Evolutionary conservation across 495 filamentous ascomycete genomes (phyloP).

Genomic region (Penicillium malachiteum): DNA sequence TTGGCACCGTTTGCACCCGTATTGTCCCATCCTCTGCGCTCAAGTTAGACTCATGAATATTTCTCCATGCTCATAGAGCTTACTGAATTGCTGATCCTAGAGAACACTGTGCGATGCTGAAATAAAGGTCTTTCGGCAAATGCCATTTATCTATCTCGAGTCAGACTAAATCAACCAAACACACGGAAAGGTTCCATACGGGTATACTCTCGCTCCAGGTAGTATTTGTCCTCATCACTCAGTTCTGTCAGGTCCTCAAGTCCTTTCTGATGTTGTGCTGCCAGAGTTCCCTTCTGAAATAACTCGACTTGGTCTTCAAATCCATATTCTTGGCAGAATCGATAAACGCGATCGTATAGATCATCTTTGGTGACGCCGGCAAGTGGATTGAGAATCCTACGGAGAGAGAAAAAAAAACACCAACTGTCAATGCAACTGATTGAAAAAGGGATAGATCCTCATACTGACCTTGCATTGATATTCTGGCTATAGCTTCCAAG

Average conservation of each 20-base stretch:
- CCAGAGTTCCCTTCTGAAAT: conserved; percentile 57
- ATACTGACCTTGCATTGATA: conserved; percentile 15
- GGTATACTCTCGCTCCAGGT: conserved; percentile 53
- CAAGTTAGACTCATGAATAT: neutral
- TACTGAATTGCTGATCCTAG: conserved; percentile 66
- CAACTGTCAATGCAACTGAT: neutral
- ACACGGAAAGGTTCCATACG: conserved; percentile 11
- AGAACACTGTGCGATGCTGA: conserved; percentile 65
- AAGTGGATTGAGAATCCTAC: conserved; percentile 59
- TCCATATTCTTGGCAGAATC: conserved; percentile 47
- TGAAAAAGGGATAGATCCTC: neutral
- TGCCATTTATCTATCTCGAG: conserved; percentile 52
- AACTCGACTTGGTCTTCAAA: conserved; percentile 45
- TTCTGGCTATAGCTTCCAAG: conserved; percentile 15
- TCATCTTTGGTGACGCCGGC: conserved; percentile 47
- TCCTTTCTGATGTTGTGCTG: conserved; percentile 55
- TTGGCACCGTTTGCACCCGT: conserved; percentile 69
- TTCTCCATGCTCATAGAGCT: neutral
- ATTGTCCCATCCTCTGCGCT: conserved; percentile 59
- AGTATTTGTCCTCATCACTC: conserved; percentile 50
- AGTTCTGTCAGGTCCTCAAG: conserved; percentile 56
- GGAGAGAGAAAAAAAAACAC: neutral
- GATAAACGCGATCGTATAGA: conserved; percentile 51
- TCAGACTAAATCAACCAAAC: neutral
- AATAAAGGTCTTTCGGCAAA: conserved; percentile 59